These are phyloP conservation scores for Aegilops speltoides DNA, from an alignment of 176 grass and related monocot genomes.

Conservation along the genomic window DNA sequence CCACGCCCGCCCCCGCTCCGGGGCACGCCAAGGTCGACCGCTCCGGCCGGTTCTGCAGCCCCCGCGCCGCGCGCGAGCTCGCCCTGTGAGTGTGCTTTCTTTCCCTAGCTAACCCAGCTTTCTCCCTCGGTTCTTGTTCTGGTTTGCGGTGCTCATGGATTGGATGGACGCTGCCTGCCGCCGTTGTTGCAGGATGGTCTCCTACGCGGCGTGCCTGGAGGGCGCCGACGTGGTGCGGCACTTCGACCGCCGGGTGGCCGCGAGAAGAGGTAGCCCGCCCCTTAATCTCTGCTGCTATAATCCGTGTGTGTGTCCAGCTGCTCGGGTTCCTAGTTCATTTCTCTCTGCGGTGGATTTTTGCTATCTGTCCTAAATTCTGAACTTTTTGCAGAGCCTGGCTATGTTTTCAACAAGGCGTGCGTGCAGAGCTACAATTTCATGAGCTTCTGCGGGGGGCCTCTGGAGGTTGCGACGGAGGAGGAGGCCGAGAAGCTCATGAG, in stretches of 20 bases:
- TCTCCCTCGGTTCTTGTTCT: neutral
- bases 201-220: slow-evolving; percentile 92
- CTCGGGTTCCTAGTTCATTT: neutral
- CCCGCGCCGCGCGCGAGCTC: slow-evolving; percentile 87
- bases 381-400: slow-evolving; percentile 61
- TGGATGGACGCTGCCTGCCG: neutral
- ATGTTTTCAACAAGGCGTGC: slow-evolving; percentile 66
- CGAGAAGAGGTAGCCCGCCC: slow-evolving; percentile 65
- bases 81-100: slow-evolving; percentile 63
- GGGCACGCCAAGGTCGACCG: slow-evolving; percentile 56
- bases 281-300: neutral
- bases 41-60: slow-evolving; percentile 81
- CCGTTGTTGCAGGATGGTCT: slow-evolving; percentile 58
- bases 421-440: slow-evolving; percentile 80
- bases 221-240: slow-evolving; percentile 81
- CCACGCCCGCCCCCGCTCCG: neutral
- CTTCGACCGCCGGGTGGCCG: slow-evolving; percentile 83
- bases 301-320: neutral
- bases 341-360: neutral
- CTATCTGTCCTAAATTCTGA: slow-evolving; percentile 16
- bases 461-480: slow-evolving; percentile 79
- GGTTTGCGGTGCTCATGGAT: neutral
- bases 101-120: neutral
- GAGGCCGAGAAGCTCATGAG: slow-evolving; percentile 76
- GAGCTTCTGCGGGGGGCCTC: slow-evolving; percentile 70